phyloP scores from a whole-genome alignment of 2,329 filamentous ascomycete genomes.

The Esteya vermicola region DNA sequence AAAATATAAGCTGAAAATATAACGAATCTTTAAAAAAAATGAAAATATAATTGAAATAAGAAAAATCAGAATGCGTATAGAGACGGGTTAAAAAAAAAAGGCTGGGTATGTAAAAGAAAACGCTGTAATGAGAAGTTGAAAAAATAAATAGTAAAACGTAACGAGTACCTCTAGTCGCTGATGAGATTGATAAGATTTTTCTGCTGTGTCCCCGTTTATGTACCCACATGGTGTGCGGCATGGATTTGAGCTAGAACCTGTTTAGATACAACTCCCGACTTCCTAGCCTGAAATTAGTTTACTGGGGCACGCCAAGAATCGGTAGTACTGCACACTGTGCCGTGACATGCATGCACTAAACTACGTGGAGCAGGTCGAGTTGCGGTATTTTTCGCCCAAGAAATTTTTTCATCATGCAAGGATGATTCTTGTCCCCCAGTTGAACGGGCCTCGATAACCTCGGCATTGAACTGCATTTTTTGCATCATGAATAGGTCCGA shows the following conservation, averaged over 20 bases:
- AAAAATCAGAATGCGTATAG: too few species aligned
- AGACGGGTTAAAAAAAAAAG: too few species aligned
- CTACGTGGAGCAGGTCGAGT: background rate
- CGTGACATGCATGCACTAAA: background rate
- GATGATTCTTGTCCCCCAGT: background rate
- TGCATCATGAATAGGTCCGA: too few species aligned
- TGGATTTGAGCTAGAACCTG: background rate
- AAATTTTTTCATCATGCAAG: background rate
- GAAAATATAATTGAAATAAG: too few species aligned
- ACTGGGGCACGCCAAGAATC: background rate
- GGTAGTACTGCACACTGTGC: background rate
- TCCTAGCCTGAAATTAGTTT: too few species aligned
- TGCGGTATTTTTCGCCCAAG: background rate
- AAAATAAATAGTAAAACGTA: too few species aligned
- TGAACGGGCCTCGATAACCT: too few species aligned
- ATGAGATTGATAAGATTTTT: constrained; percentile 6
- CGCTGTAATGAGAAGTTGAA: too few species aligned
- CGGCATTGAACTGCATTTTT: too few species aligned
- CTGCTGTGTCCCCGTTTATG: background rate
- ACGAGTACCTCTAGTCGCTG: background rate
- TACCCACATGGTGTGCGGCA: background rate
- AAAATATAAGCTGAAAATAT: too few species aligned
- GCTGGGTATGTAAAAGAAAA: too few species aligned
- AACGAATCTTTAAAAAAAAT: too few species aligned
- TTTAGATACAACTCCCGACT: background rate